These are phyloP conservation scores for Pseudogymnoascus sp. DNA, from an alignment of 2,329 filamentous ascomycete species.

Conservation along the genomic window DNA sequence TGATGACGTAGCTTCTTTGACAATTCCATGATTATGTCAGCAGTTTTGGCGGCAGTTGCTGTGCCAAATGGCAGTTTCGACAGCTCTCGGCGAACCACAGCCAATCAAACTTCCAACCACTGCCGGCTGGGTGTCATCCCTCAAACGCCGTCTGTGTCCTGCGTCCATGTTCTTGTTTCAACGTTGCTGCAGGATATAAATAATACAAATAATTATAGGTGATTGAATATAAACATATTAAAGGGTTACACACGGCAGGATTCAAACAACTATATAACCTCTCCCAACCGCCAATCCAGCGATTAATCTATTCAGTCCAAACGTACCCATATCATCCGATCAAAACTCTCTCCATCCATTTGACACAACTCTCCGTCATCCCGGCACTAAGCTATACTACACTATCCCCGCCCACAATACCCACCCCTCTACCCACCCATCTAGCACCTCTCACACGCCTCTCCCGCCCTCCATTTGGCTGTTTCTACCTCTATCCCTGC, in stretches of 20 bases:
- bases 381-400: neutral
- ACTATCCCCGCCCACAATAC: neutral
- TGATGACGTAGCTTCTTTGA: neutral
- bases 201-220: neutral
- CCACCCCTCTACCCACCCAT: neutral
- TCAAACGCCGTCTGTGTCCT: neutral
- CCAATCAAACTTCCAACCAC: neutral
- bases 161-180: neutral
- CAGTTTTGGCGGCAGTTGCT: neutral
- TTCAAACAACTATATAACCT: neutral
- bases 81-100: neutral
- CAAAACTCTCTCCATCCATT: neutral
- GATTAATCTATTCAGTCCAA: neutral
- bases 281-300: neutral
- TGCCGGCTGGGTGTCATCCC: neutral
- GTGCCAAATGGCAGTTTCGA: conserved; percentile 1
- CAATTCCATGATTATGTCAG: neutral
- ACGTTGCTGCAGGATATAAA: neutral
- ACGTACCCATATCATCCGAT: neutral
- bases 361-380: conserved; percentile 3
- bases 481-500: neutral
- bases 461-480: neutral
- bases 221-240: neutral
- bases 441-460: neutral
- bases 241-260: neutral